Percentiles rank a stretch among this genome's conserved stretches.
phyloP scores from a whole-genome alignment of 345 rosid genomes.

The Trapa incisa region DNA sequence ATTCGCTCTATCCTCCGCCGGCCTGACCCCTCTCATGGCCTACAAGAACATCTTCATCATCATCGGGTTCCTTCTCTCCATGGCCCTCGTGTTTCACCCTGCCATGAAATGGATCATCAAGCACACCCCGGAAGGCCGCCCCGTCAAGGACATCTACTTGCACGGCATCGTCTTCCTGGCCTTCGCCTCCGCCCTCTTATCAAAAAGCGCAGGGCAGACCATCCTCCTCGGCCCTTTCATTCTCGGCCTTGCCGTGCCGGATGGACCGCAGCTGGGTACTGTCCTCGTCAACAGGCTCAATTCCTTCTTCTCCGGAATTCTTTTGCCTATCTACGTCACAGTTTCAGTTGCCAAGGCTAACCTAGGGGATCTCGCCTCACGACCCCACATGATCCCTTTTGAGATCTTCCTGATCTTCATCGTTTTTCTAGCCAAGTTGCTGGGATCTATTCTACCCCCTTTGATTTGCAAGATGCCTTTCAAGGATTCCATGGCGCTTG shows the following conservation, averaged over 20 bases:
- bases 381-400: not conserved
- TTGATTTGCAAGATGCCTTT: conserved; percentile 8
- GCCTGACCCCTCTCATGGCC: not conserved
- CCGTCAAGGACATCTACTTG: conserved; percentile 20
- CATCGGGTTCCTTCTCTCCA: not conserved
- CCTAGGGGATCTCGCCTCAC: not conserved
- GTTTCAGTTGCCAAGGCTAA: conserved; percentile 3
- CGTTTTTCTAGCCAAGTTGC: not conserved
- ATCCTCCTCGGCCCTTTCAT: conserved; percentile 14
- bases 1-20: not conserved
- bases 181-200: conserved; percentile 10
- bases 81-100: conserved; percentile 14
- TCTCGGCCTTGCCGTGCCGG: conserved; percentile 28
- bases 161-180: conserved; percentile 10
- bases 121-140: conserved; percentile 20
- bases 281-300: conserved; percentile 25
- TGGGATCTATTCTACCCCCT: conserved; percentile 4
- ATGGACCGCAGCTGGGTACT: conserved; percentile 33
- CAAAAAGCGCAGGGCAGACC: conserved; percentile 16
- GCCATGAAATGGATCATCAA: conserved; percentile 15
- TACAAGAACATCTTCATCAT: not conserved
- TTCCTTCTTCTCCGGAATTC: conserved; percentile 14
- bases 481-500: conserved; percentile 8
- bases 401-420: conserved; percentile 3
- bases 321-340: conserved; percentile 25